These are phyloP conservation scores for Calonectria hawksworthii DNA, from an alignment of 2,329 filamentous ascomycete genomes.

Conservation along the genomic window DNA sequence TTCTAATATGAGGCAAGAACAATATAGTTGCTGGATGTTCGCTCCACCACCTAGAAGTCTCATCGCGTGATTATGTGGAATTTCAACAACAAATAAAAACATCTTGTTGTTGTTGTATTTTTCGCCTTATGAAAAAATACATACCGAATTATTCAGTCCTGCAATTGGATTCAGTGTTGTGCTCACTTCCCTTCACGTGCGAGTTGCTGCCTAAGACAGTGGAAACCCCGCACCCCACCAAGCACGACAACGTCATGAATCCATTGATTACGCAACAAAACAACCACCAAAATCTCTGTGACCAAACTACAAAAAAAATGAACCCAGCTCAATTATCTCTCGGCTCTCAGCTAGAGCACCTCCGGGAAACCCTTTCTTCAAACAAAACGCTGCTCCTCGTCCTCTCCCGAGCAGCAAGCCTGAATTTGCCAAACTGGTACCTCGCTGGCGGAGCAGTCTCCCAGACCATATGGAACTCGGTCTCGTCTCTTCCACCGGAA, in stretches of 20 bases:
- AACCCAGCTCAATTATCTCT: slow-evolving; percentile 43
- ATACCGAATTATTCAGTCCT: not conserved
- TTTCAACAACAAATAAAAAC: not conserved
- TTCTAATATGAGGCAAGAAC: not conserved
- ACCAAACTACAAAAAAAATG: not conserved
- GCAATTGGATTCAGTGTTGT: not conserved
- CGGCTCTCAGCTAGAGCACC: slow-evolving; percentile 40
- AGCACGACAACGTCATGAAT: not conserved
- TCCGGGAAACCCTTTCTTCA: slow-evolving; percentile 40
- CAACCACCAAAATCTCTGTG: not conserved
- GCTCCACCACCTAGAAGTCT: not conserved
- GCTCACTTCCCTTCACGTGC: not conserved
- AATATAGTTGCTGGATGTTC: not conserved
- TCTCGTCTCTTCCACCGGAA: slow-evolving; percentile 46
- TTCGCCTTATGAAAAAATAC: not conserved
- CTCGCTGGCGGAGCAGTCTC: slow-evolving; percentile 53
- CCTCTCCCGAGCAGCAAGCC: slow-evolving; percentile 41
- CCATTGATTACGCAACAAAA: not conserved
- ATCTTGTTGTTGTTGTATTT: not conserved
- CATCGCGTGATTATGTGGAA: not conserved
- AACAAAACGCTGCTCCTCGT: slow-evolving; percentile 49
- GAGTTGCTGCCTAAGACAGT: not conserved
- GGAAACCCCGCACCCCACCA: not conserved
- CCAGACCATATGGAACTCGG: slow-evolving; percentile 56
- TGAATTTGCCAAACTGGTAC: slow-evolving; percentile 52